Evolutionary conservation across 2,329 filamentous ascomycete genomes (phyloP).

Genomic region (Blumeriella jaapii): DNA sequence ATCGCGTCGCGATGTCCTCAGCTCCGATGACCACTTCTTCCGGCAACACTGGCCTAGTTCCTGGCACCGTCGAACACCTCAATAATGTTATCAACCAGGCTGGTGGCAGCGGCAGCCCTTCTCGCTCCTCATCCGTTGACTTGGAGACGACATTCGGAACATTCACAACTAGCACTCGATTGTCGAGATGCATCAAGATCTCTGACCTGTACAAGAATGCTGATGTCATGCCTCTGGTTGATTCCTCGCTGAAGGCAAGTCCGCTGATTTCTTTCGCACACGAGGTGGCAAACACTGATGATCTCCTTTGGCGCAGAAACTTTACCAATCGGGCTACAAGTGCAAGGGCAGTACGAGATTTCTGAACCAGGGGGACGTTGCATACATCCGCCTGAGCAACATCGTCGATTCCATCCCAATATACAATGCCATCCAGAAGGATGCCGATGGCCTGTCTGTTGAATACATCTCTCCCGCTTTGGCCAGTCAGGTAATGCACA

Average conservation of each 20-base stretch:
- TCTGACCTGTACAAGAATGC: slow-evolving; percentile 15
- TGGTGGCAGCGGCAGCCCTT: not conserved
- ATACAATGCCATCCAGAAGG: slow-evolving; percentile 15
- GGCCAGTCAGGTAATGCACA: slow-evolving; percentile 12
- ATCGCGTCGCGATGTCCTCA: too few species aligned
- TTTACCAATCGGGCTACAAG: slow-evolving; percentile 9
- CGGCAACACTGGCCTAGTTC: slow-evolving; percentile 6
- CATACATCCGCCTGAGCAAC: slow-evolving; percentile 16
- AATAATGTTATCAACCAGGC: slow-evolving; percentile 6
- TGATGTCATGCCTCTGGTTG: slow-evolving; percentile 13
- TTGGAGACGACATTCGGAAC: too few species aligned
- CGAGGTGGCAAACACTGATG: too few species aligned
- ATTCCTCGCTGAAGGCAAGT: slow-evolving; percentile 16
- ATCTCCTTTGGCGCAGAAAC: slow-evolving; percentile 8
- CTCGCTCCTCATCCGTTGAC: not conserved
- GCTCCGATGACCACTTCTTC: too few species aligned
- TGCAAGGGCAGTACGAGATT: slow-evolving; percentile 9
- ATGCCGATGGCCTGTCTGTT: slow-evolving; percentile 14
- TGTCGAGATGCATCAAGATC: slow-evolving; percentile 23
- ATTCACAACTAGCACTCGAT: slow-evolving; percentile 24
- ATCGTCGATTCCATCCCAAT: slow-evolving; percentile 18
- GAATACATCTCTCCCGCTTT: slow-evolving; percentile 19
- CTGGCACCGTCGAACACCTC: slow-evolving; percentile 9
- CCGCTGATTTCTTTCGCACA: not conserved
- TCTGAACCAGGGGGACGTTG: slow-evolving; percentile 10